These are phyloP conservation scores for Penicillium sp. DNA, from an alignment of 2,329 filamentous ascomycete genomes.

Conservation along the genomic window DNA sequence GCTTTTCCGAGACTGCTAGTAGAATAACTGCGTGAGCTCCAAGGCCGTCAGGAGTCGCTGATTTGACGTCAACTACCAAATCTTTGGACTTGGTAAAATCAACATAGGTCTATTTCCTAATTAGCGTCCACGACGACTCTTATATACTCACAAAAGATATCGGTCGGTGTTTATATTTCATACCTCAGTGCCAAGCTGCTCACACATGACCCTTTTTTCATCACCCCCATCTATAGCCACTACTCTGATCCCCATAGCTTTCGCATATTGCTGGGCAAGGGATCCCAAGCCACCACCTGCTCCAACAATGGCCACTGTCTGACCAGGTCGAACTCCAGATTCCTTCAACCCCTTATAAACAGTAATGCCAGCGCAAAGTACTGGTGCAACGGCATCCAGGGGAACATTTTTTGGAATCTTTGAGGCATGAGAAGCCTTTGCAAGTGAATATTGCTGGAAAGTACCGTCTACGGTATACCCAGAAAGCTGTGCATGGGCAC, in stretches of 20 bases:
- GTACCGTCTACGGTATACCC: conserved; percentile 90
- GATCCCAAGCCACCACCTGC: conserved; percentile 79
- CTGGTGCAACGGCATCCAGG: conserved; percentile 72
- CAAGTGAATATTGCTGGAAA: conserved; percentile 89
- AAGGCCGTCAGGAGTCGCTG: conserved; percentile 70
- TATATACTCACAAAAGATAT: not conserved
- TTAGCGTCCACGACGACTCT: not conserved
- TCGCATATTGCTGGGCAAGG: conserved; percentile 81
- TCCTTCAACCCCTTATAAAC: conserved; percentile 90
- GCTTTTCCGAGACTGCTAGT: conserved; percentile 81
- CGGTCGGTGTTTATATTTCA: not conserved
- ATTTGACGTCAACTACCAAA: conserved; percentile 78
- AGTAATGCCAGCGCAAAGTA: conserved; percentile 81
- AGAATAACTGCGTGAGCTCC: conserved; percentile 86
- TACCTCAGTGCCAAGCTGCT: conserved; percentile 63
- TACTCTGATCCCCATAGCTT: conserved; percentile 77
- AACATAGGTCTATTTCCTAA: conserved; percentile 55
- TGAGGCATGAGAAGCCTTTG: conserved; percentile 79
- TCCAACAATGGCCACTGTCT: conserved; percentile 79
- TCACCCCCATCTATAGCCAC: conserved; percentile 79
- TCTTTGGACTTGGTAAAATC: conserved; percentile 76
- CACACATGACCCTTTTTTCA: conserved; percentile 68
- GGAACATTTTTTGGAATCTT: conserved; percentile 72
- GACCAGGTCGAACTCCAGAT: conserved; percentile 67
- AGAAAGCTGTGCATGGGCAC: conserved; percentile 68